phyloP scores from a whole-genome alignment of 768 basidiomycete genomes.

The Peribolospora kevripleyi region DNA sequence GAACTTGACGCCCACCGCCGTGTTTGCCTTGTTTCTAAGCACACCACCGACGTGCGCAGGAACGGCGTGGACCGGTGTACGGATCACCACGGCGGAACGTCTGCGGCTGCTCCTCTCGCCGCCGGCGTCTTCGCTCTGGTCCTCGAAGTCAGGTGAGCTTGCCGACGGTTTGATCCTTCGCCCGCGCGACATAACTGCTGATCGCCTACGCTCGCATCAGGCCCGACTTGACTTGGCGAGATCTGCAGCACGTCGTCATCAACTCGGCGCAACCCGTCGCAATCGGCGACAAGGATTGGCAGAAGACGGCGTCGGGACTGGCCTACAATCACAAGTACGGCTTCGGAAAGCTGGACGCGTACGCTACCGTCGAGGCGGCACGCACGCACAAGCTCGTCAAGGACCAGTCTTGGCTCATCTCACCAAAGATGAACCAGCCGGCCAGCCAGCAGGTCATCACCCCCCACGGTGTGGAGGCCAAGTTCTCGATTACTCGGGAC shows the following conservation, averaged over 20 bases:
- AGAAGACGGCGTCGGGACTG: slow-evolving; percentile 44
- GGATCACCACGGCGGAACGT: slow-evolving; percentile 72
- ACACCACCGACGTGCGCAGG: slow-evolving; percentile 79
- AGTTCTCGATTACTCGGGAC: slow-evolving; percentile 42
- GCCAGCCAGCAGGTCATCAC: slow-evolving; percentile 29
- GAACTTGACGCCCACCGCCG: no score
- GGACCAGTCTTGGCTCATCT: slow-evolving; percentile 73
- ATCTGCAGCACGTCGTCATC: slow-evolving; percentile 73
- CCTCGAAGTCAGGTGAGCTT: slow-evolving; percentile 49
- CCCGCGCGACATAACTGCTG: background rate
- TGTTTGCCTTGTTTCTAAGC: slow-evolving; percentile 25
- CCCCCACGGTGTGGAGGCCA: slow-evolving; percentile 29
- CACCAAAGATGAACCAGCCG: slow-evolving; percentile 31
- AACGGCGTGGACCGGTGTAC: slow-evolving; percentile 36
- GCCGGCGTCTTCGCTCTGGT: slow-evolving; percentile 82
- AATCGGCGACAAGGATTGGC: slow-evolving; percentile 75
- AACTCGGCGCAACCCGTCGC: slow-evolving; percentile 39
- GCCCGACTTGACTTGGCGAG: slow-evolving; percentile 89
- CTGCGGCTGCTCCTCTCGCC: slow-evolving; percentile 90
- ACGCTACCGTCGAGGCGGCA: slow-evolving; percentile 53
- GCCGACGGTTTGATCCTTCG: background rate
- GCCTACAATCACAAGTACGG: slow-evolving; percentile 81
- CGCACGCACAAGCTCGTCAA: slow-evolving; percentile 66
- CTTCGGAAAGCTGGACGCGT: slow-evolving; percentile 68
- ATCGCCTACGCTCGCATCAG: slow-evolving; percentile 21